Evolutionary conservation across 257 asterid genomes (phyloP), one percentile per base, ranked within the genome.

Genomic region (Leptodermis oblonga): DNA sequence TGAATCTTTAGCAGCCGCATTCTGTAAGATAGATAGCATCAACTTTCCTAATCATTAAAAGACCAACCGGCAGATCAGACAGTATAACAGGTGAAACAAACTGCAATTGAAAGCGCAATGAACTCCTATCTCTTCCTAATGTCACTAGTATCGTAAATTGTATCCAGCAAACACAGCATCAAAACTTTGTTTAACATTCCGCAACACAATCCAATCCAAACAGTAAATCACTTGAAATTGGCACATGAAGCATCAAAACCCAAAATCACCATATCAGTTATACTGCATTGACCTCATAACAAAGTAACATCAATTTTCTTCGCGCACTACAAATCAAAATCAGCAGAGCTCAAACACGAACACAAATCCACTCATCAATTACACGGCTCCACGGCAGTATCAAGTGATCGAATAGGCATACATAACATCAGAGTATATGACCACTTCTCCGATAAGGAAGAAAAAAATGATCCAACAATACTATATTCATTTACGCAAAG

Each of bases 1-100:
- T 46, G 82, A 73, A 46, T 72, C 78, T 15, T 70, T 48, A 70
- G 80, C 78, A 84, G 78, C 91, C 70, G 82, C 96, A 88, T 90
- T 84, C 95, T 92, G 88, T 70, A 62, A 65, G 64, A 63, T 65
- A 52, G 45, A 43, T 73, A 22, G 52, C 45, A 34, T 75, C n/a
- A 59, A 7, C 33, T n/a, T 45, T 26, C 36, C 54, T 48, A 46
- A 43, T 33, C 49, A 15, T 6, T 7, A 15, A 0, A 33, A 6
- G 3, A 26, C 17, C 42, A 67, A 58, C 48, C 58, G 3, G 48
- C 1, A 20, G 8, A 9, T 4, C 43, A 39, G 9, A 39, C 58
- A 18, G 58, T 22, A n/a, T 18, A 18, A 51, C 28, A 18, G 25
- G 58, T 51, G 53, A 46, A 46, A 22, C 58, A 51, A 9, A 51